Evolutionary conservation across 2,329 filamentous ascomycete species (phyloP), one percentile per base, ranked within the genome.

Genomic region (Diaporthe humulicola): DNA sequence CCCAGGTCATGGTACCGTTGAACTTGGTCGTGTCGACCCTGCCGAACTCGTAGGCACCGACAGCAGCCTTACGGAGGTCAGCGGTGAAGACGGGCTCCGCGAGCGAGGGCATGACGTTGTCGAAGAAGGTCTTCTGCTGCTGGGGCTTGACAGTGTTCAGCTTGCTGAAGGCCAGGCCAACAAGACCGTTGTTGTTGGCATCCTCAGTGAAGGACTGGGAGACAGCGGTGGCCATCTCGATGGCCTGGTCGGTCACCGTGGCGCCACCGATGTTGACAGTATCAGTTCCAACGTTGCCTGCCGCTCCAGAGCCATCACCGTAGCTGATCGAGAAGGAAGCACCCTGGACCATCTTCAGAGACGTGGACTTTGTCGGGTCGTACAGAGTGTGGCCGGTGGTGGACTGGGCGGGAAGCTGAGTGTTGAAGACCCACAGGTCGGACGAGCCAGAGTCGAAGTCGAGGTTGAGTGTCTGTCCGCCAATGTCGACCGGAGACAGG

Each of bases 391-490:
- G 93, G 52, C 87, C 87, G 38, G 81, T 79, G 50, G 86, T 86
- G 60, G 85, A 77, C 7, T 80, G 74, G 1, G 84, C 71, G 1
- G 88, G 80, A 50, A 94, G 88, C 72, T 87, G 81, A 22, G 89
- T 91, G 84, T 89, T 93, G 85, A 95, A 93, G 30, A 93, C 89
- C 93, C 93, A 95, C 85, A 94, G 87, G 82, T 95, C 93, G 17
- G 93, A 90, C 2, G 93, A 94, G 73, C 93, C 93, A n/a, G 92
- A 93, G 83, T 95, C 93, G 80, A 95, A 94, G 81, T 94, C 90
- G 81, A 95, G 84, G 79, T 91, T 90, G 74, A 95, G 79, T 6
- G 87, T 88, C 83, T 95, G 93, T 7, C 91, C 92, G 75, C 93
- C 93, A 77, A 95, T 89, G n/a, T 81, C 88, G 70, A 95, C 91